Base-by-base conservation (phyloP, 1,139 yeast species). In the Hanseniaspora uvarum region DNA sequence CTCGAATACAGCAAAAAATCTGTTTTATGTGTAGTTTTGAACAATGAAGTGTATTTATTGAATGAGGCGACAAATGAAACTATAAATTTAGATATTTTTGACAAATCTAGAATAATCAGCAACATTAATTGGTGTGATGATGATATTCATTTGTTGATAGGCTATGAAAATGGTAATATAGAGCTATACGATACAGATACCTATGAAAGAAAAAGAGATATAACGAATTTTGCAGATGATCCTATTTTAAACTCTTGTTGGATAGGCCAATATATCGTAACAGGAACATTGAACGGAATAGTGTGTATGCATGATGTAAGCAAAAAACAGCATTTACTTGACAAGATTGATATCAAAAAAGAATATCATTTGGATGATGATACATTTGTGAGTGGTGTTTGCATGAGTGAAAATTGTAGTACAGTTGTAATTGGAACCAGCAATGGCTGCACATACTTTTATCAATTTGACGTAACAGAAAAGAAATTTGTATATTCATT, bases 101-200 rank as follows among this genome's bases (percentile, higher is more conserved):
- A 61, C 36, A 56, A 58, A 21, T 19, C 45, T 16, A 31, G 21
- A 24, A 8, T 12, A n/a, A 45, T 50, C 8, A 76, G 95, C 0
- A 83, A 95, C 33, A 75, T 92, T 14, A 76, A 80, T 61, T 94
- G 98, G 97, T 84, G 96, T 7, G 85, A 83, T 40, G 97, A 92
- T 68, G 94, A 95, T 5, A 80, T 85, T 16, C 92, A 88, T 63
- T 72, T 92, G 23, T 81, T 95, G 0, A 79, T 94, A 45, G 97
- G 96, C 8, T 77, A 80, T 60, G 85, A 83, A 54, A 87, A 86
- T 63, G 98, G 98, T 2, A 72, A 79, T 36, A 74, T 89, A 37
- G 96, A 92, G 68, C 84, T 92, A 57, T 92, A 97, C 96, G 98
- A 94, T 67, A 83, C 86, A 46, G 96, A 86, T 62, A 78, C 86